Evolutionary conservation across 2,329 filamentous ascomycete species (phyloP).

Genomic region (Verticillium nonalfalfae): DNA sequence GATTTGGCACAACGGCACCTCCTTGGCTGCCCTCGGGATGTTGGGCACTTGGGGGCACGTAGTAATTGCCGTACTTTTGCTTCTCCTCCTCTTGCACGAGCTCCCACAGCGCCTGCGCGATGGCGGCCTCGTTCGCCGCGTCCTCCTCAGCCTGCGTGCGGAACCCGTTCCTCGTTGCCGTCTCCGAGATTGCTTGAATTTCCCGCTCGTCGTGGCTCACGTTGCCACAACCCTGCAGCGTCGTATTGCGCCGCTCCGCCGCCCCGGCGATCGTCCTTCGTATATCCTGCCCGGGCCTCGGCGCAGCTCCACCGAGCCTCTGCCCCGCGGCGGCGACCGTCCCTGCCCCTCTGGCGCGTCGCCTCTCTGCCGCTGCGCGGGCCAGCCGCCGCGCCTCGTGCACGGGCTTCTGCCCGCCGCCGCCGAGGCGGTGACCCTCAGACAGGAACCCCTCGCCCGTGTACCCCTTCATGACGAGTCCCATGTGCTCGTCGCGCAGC

Average conservation of each 20-base stretch:
- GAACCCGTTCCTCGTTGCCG: constrained; percentile 66
- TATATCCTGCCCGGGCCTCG: constrained; percentile 56
- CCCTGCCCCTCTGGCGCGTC: constrained; percentile 44
- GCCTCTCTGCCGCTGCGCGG: constrained; percentile 66
- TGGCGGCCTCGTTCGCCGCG: constrained; percentile 80
- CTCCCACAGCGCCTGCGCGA: constrained; percentile 80
- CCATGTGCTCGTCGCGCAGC: constrained; percentile 77
- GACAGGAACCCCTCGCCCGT: constrained; percentile 85
- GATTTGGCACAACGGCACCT: constrained; percentile 20
- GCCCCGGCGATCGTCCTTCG: constrained; percentile 67
- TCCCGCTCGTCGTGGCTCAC: constrained; percentile 60
- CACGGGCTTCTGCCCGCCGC: constrained; percentile 48
- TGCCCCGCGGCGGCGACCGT: constrained; percentile 52
- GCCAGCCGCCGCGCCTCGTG: constrained; percentile 72
- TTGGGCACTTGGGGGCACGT: constrained; percentile 41
- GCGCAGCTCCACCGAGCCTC: constrained; percentile 59
- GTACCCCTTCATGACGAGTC: constrained; percentile 72
- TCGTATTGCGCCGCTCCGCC: constrained; percentile 59
- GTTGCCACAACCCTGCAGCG: constrained; percentile 70
- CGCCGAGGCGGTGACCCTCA: constrained; percentile 68
- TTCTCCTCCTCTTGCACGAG: constrained; percentile 74
- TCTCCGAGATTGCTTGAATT: constrained; percentile 57
- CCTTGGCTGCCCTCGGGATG: constrained; percentile 41
- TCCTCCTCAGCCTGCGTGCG: constrained; percentile 81
- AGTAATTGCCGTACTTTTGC: constrained; percentile 45